A percentile compares a stretch with the other conserved stretches of the same genome.
phyloP scores from a whole-genome alignment of 225 moss, liverwort and hornwort genomes.

The Pseudoscleropodium purum region DNA sequence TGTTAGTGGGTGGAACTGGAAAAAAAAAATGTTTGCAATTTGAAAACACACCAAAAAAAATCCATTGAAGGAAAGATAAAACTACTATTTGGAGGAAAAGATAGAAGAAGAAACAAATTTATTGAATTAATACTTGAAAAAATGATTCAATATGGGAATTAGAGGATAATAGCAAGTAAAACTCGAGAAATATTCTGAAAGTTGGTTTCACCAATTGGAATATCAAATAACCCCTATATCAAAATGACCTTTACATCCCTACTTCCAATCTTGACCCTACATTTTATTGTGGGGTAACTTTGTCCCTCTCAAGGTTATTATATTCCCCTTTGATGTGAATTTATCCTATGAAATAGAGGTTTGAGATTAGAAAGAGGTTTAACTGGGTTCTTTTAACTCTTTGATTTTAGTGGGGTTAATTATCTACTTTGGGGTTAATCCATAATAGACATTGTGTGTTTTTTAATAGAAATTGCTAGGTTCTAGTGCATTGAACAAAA shows the following conservation, averaged over 20 bases:
- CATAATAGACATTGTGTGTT: accelerated
- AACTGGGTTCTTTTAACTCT: background rate
- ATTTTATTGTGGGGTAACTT: background rate
- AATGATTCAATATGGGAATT: background rate
- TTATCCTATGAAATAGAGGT: accelerated
- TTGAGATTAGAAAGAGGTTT: background rate
- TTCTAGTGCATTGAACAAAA: accelerated
- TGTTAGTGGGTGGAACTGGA: background rate
- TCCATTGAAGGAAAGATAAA: no score
- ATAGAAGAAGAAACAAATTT: background rate
- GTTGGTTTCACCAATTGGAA: background rate
- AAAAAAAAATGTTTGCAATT: accelerated
- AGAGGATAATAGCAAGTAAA: background rate
- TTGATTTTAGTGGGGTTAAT: background rate
- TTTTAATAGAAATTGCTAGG: accelerated
- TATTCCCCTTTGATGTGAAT: background rate
- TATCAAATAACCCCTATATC: no score
- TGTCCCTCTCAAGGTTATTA: no score
- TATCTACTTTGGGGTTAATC: background rate
- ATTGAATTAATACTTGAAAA: accelerated
- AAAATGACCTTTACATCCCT: no score
- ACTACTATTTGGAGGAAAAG: background rate
- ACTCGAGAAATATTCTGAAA: accelerated
- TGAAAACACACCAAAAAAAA: background rate
- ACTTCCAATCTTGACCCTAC: accelerated